Evolutionary conservation across 2,329 filamentous ascomycete species (phyloP), one percentile per base, ranked within the genome.

Genomic region (Helminthosporium solani): DNA sequence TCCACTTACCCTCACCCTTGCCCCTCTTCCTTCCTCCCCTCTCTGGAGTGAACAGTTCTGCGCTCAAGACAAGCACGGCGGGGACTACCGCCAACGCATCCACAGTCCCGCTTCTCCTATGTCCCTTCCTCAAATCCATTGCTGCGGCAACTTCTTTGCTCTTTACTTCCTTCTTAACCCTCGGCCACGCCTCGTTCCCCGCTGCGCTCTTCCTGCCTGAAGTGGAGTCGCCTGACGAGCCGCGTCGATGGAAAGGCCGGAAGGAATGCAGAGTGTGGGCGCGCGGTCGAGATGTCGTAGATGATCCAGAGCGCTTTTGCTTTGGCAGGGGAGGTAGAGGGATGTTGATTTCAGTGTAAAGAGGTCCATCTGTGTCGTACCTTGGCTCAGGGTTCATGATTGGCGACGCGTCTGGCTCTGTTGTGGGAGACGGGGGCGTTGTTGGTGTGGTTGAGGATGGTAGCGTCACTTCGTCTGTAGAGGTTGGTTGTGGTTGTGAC

Each of bases 81-180:
- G 67, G 67, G 12, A 68, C 60, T 31, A 70, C 61, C 7, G 66
- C 67, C 23, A 68, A 40, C n/a, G 66, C 67, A 49, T 64, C 64
- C 6, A 70, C 42, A 1, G 62, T 67, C 16, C 57, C 57, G 1
- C 52, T 56, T 40, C 58, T 49, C 34, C 54, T 60, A n/a, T 42
- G 49, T 33, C 47, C 44, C 19, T 63, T 56, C 15, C 35, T 37
- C 23, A 64, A 36, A 12, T 64, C 53, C 62, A 65, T 65, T 40
- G 56, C 54, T 1, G 56, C 56, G 9, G 54, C 56, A 1, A 60
- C 43, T 40, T 62, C 57, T 12, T 45, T 52, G 30, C 52, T 61
- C 25, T 54, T 57, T 0, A 65, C 44, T 18, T 60, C 54, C 28
- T 57, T 63, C 36, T 50, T 56, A 16, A 57, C 56, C 31, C 56